Evolutionary conservation across 306 rosid species (phyloP).

Genomic region (Geum urbanum): DNA sequence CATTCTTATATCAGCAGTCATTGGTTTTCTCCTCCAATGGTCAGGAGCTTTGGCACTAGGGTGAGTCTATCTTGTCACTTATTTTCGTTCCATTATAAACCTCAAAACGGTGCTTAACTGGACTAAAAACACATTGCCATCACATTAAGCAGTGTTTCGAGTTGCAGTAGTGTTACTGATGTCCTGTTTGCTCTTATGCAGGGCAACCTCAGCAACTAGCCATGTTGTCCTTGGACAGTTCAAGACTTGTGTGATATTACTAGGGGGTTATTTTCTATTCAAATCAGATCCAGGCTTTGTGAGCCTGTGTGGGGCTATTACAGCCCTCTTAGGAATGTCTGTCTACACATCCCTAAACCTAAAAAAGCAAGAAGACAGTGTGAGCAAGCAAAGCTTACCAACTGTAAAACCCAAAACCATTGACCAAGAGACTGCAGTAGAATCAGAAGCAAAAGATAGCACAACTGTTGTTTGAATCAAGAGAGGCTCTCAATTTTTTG

Average conservation of each 20-base stretch:
- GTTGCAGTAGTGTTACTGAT: neutral
- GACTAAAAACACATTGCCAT: neutral
- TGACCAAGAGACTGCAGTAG: constrained; percentile 4
- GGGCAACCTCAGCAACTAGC: constrained; percentile 92
- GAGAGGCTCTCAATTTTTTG: neutral
- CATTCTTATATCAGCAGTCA: constrained; percentile 65
- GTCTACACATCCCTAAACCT: constrained; percentile 41
- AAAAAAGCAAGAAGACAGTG: constrained; percentile 22
- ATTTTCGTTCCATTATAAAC: neutral
- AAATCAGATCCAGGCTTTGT: constrained; percentile 46
- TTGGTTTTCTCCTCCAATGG: constrained; percentile 95
- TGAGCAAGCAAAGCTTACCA: constrained; percentile 22
- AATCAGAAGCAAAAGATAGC: constrained; percentile 22
- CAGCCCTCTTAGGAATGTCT: constrained; percentile 52
- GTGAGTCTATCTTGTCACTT: constrained; percentile 34
- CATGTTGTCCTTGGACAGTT: constrained; percentile 96
- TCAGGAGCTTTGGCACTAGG: constrained; percentile 97
- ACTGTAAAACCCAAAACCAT: constrained; percentile 26
- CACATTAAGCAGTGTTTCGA: neutral
- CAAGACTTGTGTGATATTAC: constrained; percentile 76
- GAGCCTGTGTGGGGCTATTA: constrained; percentile 47
- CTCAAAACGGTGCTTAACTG: neutral
- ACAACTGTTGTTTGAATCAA: constrained; percentile 25
- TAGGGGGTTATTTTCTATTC: constrained; percentile 46
- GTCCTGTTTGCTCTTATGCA: constrained; percentile 30